Evolutionary conservation across 768 basidiomycete genomes (phyloP), one percentile per base, ranked within the genome.

Genomic region (Rossbeevera mucosa): DNA sequence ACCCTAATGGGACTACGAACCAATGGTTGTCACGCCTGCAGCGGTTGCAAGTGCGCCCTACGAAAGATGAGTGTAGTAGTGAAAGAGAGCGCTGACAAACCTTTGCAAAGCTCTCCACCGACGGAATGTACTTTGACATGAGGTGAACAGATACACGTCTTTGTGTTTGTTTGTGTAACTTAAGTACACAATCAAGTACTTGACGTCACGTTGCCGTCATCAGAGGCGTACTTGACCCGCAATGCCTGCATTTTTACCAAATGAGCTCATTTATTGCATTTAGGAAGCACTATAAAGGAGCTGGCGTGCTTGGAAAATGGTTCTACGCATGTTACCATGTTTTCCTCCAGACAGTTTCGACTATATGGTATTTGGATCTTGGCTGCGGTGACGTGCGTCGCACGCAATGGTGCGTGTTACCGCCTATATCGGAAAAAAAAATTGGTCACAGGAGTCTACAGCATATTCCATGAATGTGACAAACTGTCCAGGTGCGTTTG

Each of bases 11-110:
- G 7, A 41, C n/a, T 41, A 51, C 72, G 44, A 55, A 83, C 82
- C 77, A 50, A 84, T 67, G 43, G 81, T 82, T 26, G 80, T 76
- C 47, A 83, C 63, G 13, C 80, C 79, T 2, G 81, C 81, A 11
- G 75, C 77, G 5, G 82, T 83, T 2, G 81, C 81, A 16, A 77
- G 53, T 3, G 78, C 71, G 16, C 81, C 81, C 82, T 83, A 33
- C 25, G 3, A 7, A 8, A 20, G 7, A 14, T 21, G 16, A 30
- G n/a, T n/a, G n/a, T n/a, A n/a, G n/a, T n/a, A 44, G 14, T 4
- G 24, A 7, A 18, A 5, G 18, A 48, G 20, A 12, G 2, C 14
- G 2, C 4, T 3, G 21, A 49, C 44, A 16, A 51, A 74, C 77
- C 68, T 79, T 79, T 36, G 74, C 76, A 44, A 79, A 72, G 46